Percentiles rank a stretch among this genome's conserved stretches.
Evolutionary conservation across 495 filamentous ascomycete species (phyloP).

Genomic region (Penicillium argentinense): DNA sequence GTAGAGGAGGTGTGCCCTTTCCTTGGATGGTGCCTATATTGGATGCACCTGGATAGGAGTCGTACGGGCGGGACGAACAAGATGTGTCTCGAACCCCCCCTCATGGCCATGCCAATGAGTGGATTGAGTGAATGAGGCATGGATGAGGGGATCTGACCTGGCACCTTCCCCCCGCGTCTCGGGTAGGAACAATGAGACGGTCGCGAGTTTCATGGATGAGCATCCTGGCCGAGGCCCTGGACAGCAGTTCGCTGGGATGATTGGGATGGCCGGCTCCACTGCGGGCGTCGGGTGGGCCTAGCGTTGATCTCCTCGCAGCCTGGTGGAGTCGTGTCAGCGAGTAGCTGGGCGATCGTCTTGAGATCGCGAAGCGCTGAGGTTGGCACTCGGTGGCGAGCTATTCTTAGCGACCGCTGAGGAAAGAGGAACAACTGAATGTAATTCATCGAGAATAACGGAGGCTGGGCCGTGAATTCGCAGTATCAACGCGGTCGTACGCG

Average conservation of each 20-base stretch:
- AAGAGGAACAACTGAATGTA: neutral
- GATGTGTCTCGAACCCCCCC: too few species aligned
- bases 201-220: constrained; percentile 25
- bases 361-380: neutral
- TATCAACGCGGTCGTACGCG: too few species aligned
- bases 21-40: too few species aligned
- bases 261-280: constrained; percentile 1
- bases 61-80: too few species aligned
- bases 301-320: constrained; percentile 17
- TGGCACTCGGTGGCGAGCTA: constrained; percentile 3
- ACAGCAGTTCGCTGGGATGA: neutral
- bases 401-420: neutral
- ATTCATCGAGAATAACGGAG: too few species aligned
- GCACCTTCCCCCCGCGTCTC: constrained; percentile 23
- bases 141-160: constrained; percentile 19
- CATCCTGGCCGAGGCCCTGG: neutral
- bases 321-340: constrained; percentile 5
- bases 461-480: too few species aligned
- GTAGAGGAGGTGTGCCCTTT: too few species aligned
- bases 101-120: too few species aligned
- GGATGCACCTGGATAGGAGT: too few species aligned
- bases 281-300: constrained; percentile 7
- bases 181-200: constrained; percentile 24
- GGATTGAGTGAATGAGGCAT: too few species aligned
- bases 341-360: constrained; percentile 1